These are phyloP conservation scores for Cylindrodendrum hubeiense DNA, from an alignment of 2,329 filamentous ascomycete genomes.

Conservation along the genomic window DNA sequence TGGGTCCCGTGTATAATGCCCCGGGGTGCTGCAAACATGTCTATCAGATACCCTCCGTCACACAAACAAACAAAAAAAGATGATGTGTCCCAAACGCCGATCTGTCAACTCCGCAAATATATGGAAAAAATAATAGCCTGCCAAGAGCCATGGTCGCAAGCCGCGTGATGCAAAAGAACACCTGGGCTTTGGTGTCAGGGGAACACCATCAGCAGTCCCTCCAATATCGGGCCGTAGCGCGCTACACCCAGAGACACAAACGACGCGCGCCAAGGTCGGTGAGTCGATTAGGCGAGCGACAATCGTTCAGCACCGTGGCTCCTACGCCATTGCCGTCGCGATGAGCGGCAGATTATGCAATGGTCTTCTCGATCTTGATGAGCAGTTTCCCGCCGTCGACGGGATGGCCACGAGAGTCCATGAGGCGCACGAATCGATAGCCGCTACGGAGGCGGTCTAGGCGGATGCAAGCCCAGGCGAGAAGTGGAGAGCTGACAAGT, in stretches of 20 bases:
- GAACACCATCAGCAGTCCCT: neutral
- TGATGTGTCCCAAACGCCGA: conserved; percentile 15
- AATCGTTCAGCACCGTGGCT: neutral
- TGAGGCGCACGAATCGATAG: conserved; percentile 66
- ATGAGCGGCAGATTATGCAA: conserved; percentile 45
- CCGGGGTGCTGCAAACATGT: conserved; percentile 7
- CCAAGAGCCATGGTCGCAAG: neutral
- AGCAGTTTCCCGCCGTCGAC: conserved; percentile 63
- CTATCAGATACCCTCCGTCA: conserved; percentile 14
- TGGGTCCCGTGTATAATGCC: neutral
- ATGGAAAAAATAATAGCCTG: neutral
- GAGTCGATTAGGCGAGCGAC: conserved; percentile 1
- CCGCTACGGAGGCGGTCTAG: conserved; percentile 68
- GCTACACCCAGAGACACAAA: neutral
- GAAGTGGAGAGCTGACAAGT: conserved; percentile 52
- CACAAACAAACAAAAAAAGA: neutral
- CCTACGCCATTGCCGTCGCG: neutral
- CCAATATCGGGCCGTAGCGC: neutral
- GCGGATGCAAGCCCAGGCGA: conserved; percentile 70
- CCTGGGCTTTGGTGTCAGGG: neutral
- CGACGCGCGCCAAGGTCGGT: conserved; percentile 6
- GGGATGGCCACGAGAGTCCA: conserved; percentile 58
- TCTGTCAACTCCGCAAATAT: neutral
- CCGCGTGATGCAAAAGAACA: neutral
- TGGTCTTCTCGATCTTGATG: conserved; percentile 64